Evolutionary conservation across 441 rosid genomes (phyloP), one percentile per base, ranked within the genome.

Genomic region (Populus trichocarpa): DNA sequence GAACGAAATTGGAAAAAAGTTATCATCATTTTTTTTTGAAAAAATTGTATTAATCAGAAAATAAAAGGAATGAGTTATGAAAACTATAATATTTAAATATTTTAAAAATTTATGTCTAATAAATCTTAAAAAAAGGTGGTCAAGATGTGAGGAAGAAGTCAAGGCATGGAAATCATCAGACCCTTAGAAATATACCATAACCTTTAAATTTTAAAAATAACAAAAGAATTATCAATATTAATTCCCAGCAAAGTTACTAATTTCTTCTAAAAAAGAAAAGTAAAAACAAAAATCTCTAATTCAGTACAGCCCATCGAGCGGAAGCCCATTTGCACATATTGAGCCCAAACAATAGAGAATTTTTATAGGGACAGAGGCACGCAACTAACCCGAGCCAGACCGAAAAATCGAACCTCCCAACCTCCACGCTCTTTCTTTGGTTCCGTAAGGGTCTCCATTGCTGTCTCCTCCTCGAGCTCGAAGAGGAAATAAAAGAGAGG

Each of bases 361-460:
- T 40, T 26, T 30, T 42, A 32, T 25, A 63, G 50, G 18, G 67
- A 13, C 71, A n/a, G 75, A 16, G 18, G 80, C 84, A 86, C 84
- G 80, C 74, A 76, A 79, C 81, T 80, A 73, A 75, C 78, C 71
- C 50, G 20, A 36, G 79, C 84, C 59, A 40, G 73, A 78, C 72
- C 73, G 83, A 72, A 40, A 40, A 40, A 82, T 81, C 79, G 79
- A 79, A 80, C 30, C 36, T 68, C 69, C 81, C 20, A 75, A 77
- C 35, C 11, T n/a, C 33, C 2, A 32, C 80, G 67, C 70, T 50
- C 67, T 73, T 69, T 71, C 16, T 33, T 36, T 57, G 76, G 75
- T 73, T 83, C 84, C 68, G 79, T 76, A 30, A 73, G 65, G 40
- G 11, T 77, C 81, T 71, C 25, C 66, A 13, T 73, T 26, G 25